These are phyloP conservation scores for Solanum chacoense DNA, from an alignment of 305 asterid genomes.

Conservation along the genomic window DNA sequence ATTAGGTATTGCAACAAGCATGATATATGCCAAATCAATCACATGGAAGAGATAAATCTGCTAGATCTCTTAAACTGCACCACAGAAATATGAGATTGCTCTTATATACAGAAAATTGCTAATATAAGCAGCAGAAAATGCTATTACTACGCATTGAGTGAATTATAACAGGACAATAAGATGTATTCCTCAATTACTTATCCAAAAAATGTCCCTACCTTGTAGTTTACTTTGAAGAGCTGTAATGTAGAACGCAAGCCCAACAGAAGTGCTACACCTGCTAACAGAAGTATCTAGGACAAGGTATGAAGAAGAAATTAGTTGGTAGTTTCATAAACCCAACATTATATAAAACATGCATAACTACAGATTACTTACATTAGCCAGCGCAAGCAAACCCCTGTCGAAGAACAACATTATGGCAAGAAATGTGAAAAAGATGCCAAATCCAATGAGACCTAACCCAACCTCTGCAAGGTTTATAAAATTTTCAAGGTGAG, in stretches of 20 bases:
- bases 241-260: slow-evolving; percentile 68
- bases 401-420: slow-evolving; percentile 66
- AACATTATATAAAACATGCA: neutral
- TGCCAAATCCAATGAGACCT: slow-evolving; percentile 70
- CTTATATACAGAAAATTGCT: neutral
- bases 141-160: neutral
- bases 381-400: slow-evolving; percentile 85
- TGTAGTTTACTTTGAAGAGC: slow-evolving; percentile 58
- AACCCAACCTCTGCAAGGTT: slow-evolving; percentile 62
- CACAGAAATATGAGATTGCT: neutral
- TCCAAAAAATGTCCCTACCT: slow-evolving; percentile 29
- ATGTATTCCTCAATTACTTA: neutral
- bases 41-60: neutral
- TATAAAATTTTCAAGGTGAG: neutral
- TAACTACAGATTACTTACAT: slow-evolving; percentile 34
- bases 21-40: neutral
- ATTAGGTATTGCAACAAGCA: neutral
- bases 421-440: slow-evolving; percentile 69
- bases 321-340: neutral
- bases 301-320: slow-evolving; percentile 5
- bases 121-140: neutral
- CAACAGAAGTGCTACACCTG: slow-evolving; percentile 58
- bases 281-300: slow-evolving; percentile 55
- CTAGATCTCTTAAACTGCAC: neutral
- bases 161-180: neutral